Conservation (phyloP, 495 filamentous ascomycete species). For the Penicillium verhagenii region DNA sequence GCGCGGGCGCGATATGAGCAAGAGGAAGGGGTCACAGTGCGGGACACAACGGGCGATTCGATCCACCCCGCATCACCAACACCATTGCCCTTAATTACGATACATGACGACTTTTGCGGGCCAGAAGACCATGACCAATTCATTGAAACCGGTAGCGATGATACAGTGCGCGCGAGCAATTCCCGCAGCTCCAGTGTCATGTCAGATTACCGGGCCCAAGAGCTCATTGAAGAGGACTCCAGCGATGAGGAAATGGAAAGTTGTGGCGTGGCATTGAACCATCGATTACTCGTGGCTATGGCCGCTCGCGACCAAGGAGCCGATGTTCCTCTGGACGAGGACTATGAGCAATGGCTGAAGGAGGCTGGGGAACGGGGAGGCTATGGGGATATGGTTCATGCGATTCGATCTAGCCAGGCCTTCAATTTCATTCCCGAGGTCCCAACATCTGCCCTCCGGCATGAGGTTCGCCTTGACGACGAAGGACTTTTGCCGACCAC, state of each 20-base stretch:
- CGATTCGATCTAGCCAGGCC: constrained; percentile 40
- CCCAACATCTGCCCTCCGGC: constrained; percentile 22
- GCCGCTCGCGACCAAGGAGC: constrained; percentile 62
- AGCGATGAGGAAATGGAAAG: constrained; percentile 70
- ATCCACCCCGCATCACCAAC: constrained; percentile 48
- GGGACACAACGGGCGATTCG: constrained; percentile 74
- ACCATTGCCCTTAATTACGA: constrained; percentile 28
- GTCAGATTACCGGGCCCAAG: constrained; percentile 27
- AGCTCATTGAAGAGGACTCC: constrained; percentile 54
- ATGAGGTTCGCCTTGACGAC: background rate
- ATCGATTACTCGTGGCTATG: constrained; percentile 68
- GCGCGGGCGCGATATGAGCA: constrained; percentile 81
- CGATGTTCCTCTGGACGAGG: constrained; percentile 67
- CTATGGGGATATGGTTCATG: constrained; percentile 42
- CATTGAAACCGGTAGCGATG: constrained; percentile 23
- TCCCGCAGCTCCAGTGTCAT: constrained; percentile 19
- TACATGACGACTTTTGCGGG: constrained; percentile 29
- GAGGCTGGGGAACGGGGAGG: constrained; percentile 66
- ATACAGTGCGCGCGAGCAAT: constrained; percentile 26
- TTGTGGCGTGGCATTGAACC: constrained; percentile 69
- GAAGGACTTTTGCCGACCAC: constrained; percentile 13
- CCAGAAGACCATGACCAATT: constrained; percentile 32
- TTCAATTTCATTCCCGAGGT: constrained; percentile 31
- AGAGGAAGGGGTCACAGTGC: constrained; percentile 69
- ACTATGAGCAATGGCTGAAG: constrained; percentile 86